Evolutionary conservation across 2,329 filamentous ascomycete species (phyloP).

Genomic region (Pestalotiopsis sp.): DNA sequence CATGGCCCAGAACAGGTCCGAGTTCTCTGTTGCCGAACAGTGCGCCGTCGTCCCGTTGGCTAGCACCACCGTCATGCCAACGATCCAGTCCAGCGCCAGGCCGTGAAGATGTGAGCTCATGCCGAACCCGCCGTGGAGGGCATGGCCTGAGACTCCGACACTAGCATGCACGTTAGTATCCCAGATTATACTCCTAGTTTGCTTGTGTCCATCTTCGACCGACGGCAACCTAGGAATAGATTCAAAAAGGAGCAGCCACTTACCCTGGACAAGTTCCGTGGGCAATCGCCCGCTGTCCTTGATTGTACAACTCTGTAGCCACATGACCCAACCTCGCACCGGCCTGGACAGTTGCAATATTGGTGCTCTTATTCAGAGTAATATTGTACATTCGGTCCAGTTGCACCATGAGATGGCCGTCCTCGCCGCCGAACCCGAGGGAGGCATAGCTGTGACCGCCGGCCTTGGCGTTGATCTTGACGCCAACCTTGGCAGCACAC

Average conservation of each 20-base stretch:
- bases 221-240: background rate
- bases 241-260: conserved; percentile 16
- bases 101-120: conserved; percentile 46
- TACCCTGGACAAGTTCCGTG: conserved; percentile 43
- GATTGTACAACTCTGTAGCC: conserved; percentile 34
- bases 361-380: conserved; percentile 39
- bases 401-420: conserved; percentile 49
- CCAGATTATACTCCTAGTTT: background rate
- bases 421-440: conserved; percentile 46
- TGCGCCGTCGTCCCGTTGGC: conserved; percentile 34
- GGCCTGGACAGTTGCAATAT: conserved; percentile 43
- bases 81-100: conserved; percentile 47
- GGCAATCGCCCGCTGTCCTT: conserved; percentile 36
- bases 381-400: conserved; percentile 46
- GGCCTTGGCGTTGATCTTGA: conserved; percentile 48
- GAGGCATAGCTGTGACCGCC: conserved; percentile 55
- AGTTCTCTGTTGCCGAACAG: conserved; percentile 31
- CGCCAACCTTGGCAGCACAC: conserved; percentile 41
- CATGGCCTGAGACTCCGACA: conserved; percentile 40
- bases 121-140: conserved; percentile 40
- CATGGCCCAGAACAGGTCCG: conserved; percentile 37
- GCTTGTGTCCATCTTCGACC: background rate
- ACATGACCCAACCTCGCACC: conserved; percentile 47
- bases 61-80: conserved; percentile 33
- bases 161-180: conserved; percentile 17